A percentile compares a stretch with the other conserved stretches of the same genome.
Evolutionary conservation across 2,329 filamentous ascomycete species (phyloP).

Genomic region (Sporothrix variecibatus): DNA sequence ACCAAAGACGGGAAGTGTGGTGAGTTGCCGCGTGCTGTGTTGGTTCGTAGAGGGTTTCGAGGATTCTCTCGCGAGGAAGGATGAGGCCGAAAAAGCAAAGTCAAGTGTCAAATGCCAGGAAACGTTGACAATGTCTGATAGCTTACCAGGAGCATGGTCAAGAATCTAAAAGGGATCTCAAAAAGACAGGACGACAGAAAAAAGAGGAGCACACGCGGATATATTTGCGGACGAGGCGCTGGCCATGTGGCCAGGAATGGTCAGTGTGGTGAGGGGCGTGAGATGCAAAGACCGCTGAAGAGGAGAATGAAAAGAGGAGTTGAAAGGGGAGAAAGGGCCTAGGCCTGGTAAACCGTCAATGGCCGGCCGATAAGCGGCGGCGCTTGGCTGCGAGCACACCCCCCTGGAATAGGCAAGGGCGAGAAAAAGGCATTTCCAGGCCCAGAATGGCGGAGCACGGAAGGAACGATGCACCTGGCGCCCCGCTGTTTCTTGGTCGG

Average conservation of each 20-base stretch:
- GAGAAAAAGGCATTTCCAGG: background rate
- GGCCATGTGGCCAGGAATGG: background rate
- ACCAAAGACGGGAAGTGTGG: background rate
- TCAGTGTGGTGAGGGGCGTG: background rate
- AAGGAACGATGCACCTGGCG: conserved; percentile 11
- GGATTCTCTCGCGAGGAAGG: background rate
- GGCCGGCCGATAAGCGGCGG: conserved; percentile 13
- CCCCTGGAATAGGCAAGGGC: conserved; percentile 6
- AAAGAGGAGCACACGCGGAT: conserved; percentile 21
- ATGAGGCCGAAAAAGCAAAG: background rate
- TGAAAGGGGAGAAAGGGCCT: background rate
- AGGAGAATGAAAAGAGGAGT: background rate
- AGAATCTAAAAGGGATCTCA: background rate
- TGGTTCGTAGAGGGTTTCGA: background rate
- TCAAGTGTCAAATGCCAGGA: background rate
- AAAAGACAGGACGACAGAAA: background rate
- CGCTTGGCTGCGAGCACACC: conserved; percentile 2
- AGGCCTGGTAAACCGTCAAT: conserved; percentile 14
- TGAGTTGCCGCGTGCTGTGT: background rate
- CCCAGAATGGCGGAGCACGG: background rate
- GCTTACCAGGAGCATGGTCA: conserved; percentile 16
- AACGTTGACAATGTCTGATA: conserved; percentile 8
- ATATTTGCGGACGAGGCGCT: conserved; percentile 20
- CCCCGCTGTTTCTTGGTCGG: background rate
- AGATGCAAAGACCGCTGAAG: conserved; percentile 6